Percentiles rank a stretch among this genome's conserved stretches.
Evolutionary conservation across 768 basidiomycete genomes (phyloP).

Genomic region (Collybiopsis luxurians): DNA sequence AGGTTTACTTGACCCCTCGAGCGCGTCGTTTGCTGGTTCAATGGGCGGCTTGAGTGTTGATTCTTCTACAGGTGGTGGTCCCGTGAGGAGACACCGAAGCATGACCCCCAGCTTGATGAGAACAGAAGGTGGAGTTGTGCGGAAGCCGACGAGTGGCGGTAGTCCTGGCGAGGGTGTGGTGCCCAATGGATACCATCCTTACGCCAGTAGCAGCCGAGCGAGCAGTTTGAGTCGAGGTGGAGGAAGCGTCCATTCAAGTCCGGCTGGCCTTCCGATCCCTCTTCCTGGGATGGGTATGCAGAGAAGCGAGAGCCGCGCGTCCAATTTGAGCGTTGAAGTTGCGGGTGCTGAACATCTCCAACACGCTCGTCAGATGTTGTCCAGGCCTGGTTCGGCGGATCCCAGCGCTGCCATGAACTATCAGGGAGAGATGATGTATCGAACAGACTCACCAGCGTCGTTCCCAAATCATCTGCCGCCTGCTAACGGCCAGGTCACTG

Average conservation of each 20-base stretch:
- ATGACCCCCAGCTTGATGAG: conserved; percentile 69
- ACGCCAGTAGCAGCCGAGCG: conserved; percentile 27
- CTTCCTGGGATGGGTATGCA: conserved; percentile 29
- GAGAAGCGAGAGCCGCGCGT: conserved; percentile 17
- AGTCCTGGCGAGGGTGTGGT: conserved; percentile 4
- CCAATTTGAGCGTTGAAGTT: conserved; percentile 20
- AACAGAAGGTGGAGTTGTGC: conserved; percentile 33
- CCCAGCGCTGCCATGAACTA: conserved; percentile 16
- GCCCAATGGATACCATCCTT: conserved; percentile 56
- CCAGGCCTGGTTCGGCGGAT: conserved; percentile 11
- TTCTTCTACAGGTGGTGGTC: conserved; percentile 40
- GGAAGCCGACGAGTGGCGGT: conserved; percentile 11
- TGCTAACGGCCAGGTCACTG: conserved; percentile 4
- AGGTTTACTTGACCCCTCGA: conserved; percentile 21
- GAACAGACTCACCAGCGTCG: conserved; percentile 40
- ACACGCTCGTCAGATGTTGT: conserved; percentile 4
- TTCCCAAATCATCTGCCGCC: conserved; percentile 15
- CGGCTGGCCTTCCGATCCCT: conserved; percentile 32
- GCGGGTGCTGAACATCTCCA: conserved; percentile 26
- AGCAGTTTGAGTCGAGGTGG: conserved; percentile 5
- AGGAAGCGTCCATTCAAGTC: conserved; percentile 21
- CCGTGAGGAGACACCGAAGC: conserved; percentile 68
- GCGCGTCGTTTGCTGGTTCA: not conserved
- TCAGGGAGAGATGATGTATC: conserved; percentile 29
- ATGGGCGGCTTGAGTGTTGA: conserved; percentile 13